Evolutionary conservation across 2,329 filamentous ascomycete species (phyloP), one percentile per base, ranked within the genome.

Genomic region (Lojkania enalia): DNA sequence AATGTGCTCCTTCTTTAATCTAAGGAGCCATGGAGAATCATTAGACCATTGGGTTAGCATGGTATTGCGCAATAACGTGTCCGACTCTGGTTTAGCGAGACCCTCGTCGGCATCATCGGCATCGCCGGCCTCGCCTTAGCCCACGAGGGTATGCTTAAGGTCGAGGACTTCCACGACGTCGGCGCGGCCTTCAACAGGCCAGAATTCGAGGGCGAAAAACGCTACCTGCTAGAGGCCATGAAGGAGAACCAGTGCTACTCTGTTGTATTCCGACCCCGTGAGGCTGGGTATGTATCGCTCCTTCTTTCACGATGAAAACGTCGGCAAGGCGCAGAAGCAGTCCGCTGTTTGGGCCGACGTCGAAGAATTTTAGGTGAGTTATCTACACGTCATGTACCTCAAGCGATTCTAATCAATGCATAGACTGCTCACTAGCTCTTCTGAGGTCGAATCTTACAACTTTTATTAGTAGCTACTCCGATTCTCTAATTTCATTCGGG

Each of bases 61-160:
- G 29, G 2, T 12, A 15, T 33, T 21, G 11, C 14, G 16, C 23
- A 40, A 15, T 11, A 13, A 40, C 6, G 15, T 13, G 16, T 31
- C 13, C 14, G n/a, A 16, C 27, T 40, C n/a, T n/a, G n/a, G n/a
- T n/a, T n/a, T n/a, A n/a, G n/a, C n/a, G n/a, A n/a, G n/a, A n/a
- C 12, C 31, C 31, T 11, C 35, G 7, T 37, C 19, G 14, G 5
- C 9, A 25, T 21, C 29, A 29, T 36, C 30, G 14, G 27, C 36
- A 5, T 33, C 33, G 15, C 30, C 15, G 19, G 23, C 36, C 15
- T 42, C 12, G 16, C 32, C 21, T 15, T 44, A 1, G 44, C 33
- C 2, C 58, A 61, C 27, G 35, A 48, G 2, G 55, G 45, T 27
- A 61, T 61, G 58, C 27, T 58, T 14, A 48, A 57, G 33, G 51